phyloP scores from a whole-genome alignment of 106 monocot species.

The Cymbidium sinense region DNA sequence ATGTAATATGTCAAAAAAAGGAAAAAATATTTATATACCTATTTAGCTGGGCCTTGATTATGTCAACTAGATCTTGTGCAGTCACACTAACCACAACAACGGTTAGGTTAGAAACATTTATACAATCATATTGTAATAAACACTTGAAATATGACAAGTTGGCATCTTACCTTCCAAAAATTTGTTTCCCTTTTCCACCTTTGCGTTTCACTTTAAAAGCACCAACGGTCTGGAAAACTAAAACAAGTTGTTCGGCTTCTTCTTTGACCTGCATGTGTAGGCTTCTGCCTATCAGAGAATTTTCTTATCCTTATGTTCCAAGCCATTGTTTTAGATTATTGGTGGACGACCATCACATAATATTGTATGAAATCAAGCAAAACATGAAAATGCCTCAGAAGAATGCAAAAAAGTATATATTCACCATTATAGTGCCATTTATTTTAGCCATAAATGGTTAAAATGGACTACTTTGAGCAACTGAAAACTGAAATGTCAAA shows the following conservation, averaged over 20 bases:
- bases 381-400: neutral
- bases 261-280: slow-evolving; percentile 64
- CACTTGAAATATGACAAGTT: neutral
- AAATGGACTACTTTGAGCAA: too few species aligned
- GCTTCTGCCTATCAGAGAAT: neutral
- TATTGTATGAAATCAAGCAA: neutral
- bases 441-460: too few species aligned
- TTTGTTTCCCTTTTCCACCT: slow-evolving; percentile 81
- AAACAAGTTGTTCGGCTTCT: slow-evolving; percentile 86
- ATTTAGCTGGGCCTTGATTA: slow-evolving; percentile 89
- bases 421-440: too few species aligned
- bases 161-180: slow-evolving; percentile 74
- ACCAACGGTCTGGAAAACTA: slow-evolving; percentile 71
- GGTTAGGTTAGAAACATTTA: neutral
- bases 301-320: neutral
- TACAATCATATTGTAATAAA: neutral
- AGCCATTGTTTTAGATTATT: too few species aligned
- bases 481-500: too few species aligned
- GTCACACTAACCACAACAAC: slow-evolving; percentile 53
- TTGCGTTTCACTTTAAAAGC: slow-evolving; percentile 91
- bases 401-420: neutral
- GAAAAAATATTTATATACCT: slow-evolving; percentile 30
- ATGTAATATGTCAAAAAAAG: neutral
- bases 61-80: slow-evolving; percentile 84
- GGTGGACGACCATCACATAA: neutral